Conservation (phyloP, 2,329 filamentous ascomycete genomes). For the Ambrosiella cleistominuta region DNA sequence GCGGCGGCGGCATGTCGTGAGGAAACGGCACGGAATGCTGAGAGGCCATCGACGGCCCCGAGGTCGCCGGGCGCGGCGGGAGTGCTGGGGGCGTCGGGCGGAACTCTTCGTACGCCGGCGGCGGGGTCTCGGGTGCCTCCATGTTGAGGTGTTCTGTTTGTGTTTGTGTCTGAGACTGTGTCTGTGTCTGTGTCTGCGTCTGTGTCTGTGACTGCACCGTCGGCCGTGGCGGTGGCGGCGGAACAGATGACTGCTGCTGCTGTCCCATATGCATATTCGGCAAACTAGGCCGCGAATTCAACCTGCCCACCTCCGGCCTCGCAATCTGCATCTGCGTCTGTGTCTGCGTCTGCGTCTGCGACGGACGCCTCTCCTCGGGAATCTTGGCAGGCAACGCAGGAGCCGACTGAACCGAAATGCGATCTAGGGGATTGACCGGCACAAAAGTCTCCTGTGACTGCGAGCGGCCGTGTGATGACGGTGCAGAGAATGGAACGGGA, state of each 20-base stretch:
- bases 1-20: no score
- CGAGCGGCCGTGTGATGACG: neutral
- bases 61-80: neutral
- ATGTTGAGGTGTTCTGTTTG: neutral
- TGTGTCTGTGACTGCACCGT: neutral
- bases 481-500: no score
- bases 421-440: neutral
- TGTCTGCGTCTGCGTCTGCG: neutral
- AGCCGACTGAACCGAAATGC: neutral
- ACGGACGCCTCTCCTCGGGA: neutral
- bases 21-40: no score
- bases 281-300: slow-evolving; percentile 6
- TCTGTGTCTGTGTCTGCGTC: neutral
- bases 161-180: neutral
- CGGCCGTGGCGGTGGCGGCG: neutral
- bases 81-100: neutral
- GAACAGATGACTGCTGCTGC: neutral
- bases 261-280: slow-evolving; percentile 10
- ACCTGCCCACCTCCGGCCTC: neutral
- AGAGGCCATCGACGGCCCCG: neutral
- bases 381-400: neutral
- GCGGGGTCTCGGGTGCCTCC: neutral
- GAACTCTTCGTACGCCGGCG: neutral
- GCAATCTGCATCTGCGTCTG: neutral
- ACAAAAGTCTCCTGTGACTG: neutral